phyloP scores from a whole-genome alignment of 139 green algal genomes.

The Haematococcus sp. region DNA sequence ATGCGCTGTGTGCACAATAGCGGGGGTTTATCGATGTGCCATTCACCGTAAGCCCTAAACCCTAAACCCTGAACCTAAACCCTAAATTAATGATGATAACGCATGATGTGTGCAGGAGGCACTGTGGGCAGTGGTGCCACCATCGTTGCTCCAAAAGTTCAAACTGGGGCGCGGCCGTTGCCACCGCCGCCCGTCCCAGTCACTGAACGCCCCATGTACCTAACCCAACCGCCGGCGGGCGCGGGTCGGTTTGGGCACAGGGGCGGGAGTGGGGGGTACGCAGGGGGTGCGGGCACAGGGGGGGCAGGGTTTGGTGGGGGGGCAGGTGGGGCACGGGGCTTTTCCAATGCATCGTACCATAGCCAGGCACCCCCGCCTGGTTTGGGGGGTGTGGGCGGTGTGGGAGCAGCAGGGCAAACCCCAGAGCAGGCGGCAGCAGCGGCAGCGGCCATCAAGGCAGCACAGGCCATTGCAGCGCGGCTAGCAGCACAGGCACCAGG shows the following conservation, averaged over 20 bases:
- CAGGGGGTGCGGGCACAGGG: too few species aligned
- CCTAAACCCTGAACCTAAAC: too few species aligned
- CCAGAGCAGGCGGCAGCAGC: slow-evolving; percentile 24
- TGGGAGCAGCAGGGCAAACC: neutral
- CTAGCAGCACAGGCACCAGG: slow-evolving; percentile 34
- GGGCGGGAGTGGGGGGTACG: too few species aligned
- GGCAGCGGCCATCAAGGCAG: slow-evolving; percentile 29
- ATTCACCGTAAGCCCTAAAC: too few species aligned
- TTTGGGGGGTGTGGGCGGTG: slow-evolving; percentile 13
- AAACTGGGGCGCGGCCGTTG: neutral
- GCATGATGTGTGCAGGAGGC: slow-evolving; percentile 19
- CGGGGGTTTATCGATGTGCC: too few species aligned
- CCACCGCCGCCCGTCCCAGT: slow-evolving; percentile 60
- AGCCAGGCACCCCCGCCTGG: neutral
- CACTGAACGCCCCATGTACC: slow-evolving; percentile 59
- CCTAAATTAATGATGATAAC: too few species aligned
- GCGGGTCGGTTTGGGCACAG: too few species aligned
- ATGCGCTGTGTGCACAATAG: too few species aligned
- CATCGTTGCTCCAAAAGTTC: slow-evolving; percentile 60
- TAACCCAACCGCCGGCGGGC: slow-evolving; percentile 23
- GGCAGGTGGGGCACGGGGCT: neutral
- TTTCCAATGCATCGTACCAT: neutral
- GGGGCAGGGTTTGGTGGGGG: neutral
- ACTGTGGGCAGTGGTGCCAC: slow-evolving; percentile 44
- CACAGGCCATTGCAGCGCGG: slow-evolving; percentile 54